phyloP scores from a whole-genome alignment of 768 basidiomycete species.

The Kockovaella imperatae region DNA sequence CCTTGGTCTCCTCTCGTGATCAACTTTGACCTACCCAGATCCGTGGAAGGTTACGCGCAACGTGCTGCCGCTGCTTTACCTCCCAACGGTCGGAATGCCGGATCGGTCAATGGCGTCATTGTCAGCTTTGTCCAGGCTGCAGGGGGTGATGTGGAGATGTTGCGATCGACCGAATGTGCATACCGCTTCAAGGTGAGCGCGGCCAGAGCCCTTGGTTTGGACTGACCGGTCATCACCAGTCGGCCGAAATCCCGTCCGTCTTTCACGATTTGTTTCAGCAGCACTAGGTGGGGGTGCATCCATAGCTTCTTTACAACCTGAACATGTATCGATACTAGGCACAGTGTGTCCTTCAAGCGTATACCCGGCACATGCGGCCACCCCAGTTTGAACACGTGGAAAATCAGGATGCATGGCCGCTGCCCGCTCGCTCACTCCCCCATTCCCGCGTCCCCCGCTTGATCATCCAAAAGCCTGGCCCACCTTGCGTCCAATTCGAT shows the following conservation, averaged over 20 bases:
- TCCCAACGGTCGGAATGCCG: conserved; percentile 9
- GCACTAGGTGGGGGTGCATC: no score
- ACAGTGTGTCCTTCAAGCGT: no score
- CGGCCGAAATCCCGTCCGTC: conserved; percentile 34
- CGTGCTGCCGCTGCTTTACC: conserved; percentile 49
- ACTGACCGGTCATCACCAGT: conserved; percentile 9
- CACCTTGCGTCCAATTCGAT: not conserved
- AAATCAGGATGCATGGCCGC: no score
- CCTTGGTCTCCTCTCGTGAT: conserved; percentile 85
- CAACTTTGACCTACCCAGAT: conserved; percentile 65
- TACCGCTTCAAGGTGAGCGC: conserved; percentile 52
- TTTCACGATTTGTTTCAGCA: conserved; percentile 40
- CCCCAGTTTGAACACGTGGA: no score
- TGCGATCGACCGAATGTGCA: conserved; percentile 96
- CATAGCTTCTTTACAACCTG: no score
- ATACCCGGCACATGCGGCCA: no score
- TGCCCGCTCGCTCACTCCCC: conserved; percentile 1
- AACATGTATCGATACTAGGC: no score
- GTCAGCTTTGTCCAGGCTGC: conserved; percentile 97
- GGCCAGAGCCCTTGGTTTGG: not conserved
- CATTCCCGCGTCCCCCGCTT: conserved; percentile 1
- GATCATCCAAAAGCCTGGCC: not conserved
- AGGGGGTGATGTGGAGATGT: conserved; percentile 96
- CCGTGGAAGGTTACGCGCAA: conserved; percentile 92
- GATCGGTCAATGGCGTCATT: conserved; percentile 67